Evolutionary conservation across 169 alveolate species (phyloP), one percentile per base, ranked within the genome.

Genomic region (Eimeria falciformis): DNA sequence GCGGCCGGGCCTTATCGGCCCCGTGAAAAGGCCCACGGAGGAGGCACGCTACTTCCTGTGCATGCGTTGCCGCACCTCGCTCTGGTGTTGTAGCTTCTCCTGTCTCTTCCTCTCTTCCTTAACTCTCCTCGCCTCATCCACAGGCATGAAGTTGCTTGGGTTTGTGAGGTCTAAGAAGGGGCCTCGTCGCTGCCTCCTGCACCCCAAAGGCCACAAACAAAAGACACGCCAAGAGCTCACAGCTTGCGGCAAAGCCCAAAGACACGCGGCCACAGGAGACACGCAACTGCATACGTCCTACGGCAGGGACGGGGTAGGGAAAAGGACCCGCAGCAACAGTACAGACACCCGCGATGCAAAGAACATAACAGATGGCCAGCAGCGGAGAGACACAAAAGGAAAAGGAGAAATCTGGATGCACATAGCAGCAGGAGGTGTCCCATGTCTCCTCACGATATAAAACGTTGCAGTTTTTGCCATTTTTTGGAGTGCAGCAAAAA

Each of bases 161-260:
- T 83, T 29, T n/a, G 91, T 29, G 18, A 83, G 66, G 27, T 83
- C 91, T 46, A 58, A 29, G 46, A 29, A 83, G 23, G 91, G 91
- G 40, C 91, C 91, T 23, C 91, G 78, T 21, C 78, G n/a, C 79
- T 83, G 91, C n/a, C 29, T n/a, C 58, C 91, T 83, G 91, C 65
- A 40, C 55, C 82, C 3, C 21, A 17, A n/a, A 65, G 40, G 29
- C 40, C 29, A 65, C 27, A 50, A 25, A 83, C 69, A 79, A 33
- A 47, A 43, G 1, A 3, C 68, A 46, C 69, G 29, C 46, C 40
- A 12, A n/a, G 12, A 18, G 40, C 75, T 21, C 37, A 23, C 37
- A 62, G 75, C 27, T n/a, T 23, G 17, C n/a, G 17, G 17, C 9
- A 53, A 53, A n/a, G 65, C 17, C n/a, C 21, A 17, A 17, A 53